These are phyloP conservation scores for Aphanomyces euteiches DNA, from an alignment of 352 stramenopile species.

Conservation along the genomic window DNA sequence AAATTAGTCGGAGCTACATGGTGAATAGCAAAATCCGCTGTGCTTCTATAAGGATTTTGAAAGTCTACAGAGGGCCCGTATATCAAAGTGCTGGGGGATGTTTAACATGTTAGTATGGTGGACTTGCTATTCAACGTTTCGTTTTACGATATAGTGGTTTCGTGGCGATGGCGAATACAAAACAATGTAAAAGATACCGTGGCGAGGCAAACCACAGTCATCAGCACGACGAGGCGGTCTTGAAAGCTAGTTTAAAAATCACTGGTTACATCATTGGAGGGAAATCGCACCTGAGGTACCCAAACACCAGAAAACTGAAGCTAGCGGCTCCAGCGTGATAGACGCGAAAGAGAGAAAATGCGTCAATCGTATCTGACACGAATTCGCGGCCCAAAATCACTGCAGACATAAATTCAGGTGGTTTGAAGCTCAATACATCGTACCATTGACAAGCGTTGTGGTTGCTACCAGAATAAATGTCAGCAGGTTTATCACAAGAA, in stretches of 20 bases:
- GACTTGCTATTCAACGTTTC: background rate
- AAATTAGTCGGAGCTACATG: too few species aligned
- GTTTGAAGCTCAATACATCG: background rate
- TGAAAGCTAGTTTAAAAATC: constrained; percentile 7
- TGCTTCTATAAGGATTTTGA: too few species aligned
- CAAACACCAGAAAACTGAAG: constrained; percentile 3
- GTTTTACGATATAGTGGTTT: background rate
- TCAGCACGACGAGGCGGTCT: background rate
- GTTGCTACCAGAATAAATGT: constrained; percentile 21
- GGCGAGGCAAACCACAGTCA: background rate
- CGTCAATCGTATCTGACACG: background rate
- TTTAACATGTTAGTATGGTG: too few species aligned
- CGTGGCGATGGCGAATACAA: background rate
- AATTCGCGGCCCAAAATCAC: constrained; percentile 26
- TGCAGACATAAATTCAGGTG: background rate
- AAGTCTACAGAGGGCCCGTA: too few species aligned
- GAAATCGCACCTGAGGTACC: constrained; percentile 14
- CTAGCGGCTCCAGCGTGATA: background rate
- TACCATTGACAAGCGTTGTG: constrained; percentile 17
- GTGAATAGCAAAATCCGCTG: too few species aligned
- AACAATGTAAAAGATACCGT: background rate
- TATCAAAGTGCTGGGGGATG: too few species aligned
- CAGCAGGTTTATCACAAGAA: background rate
- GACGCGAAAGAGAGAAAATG: background rate
- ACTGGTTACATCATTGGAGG: background rate